Conservation (phyloP, 805 yeast genomes). For the Zygotorulaspora chibaensis region DNA sequence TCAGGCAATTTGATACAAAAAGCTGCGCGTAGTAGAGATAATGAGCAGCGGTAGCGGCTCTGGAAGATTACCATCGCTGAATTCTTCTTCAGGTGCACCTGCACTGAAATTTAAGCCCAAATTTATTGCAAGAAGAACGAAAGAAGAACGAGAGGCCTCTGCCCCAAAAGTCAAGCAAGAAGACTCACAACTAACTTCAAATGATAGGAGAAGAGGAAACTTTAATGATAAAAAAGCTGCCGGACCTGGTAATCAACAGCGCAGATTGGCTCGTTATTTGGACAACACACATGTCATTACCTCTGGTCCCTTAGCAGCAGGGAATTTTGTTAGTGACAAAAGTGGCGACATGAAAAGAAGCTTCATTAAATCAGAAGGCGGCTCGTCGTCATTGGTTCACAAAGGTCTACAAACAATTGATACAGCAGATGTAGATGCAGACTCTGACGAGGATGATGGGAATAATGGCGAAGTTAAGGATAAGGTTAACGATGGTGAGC, state of each 20-base stretch:
- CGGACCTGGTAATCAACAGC: conserved; percentile 19
- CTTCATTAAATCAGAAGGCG: conserved; percentile 23
- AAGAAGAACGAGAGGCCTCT: conserved; percentile 76
- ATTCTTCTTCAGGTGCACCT: conserved; percentile 37
- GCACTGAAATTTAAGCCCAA: conserved; percentile 79
- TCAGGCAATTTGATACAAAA: background rate
- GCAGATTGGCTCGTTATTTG: conserved; percentile 30
- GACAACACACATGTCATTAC: conserved; percentile 57
- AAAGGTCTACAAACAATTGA: conserved; percentile 24
- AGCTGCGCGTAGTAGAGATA: conserved; percentile 8
- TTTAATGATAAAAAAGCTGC: conserved; percentile 15
- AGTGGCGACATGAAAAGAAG: conserved; percentile 23
- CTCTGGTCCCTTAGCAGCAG: conserved; percentile 70
- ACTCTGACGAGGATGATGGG: conserved; percentile 39
- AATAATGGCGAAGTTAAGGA: conserved; percentile 21
- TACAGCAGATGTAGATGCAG: conserved; percentile 32
- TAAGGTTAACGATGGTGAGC: conserved; percentile 35
- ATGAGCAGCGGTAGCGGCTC: conserved; percentile 20
- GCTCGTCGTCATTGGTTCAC: conserved; percentile 22
- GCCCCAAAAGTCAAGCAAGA: conserved; percentile 51
- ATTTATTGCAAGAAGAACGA: conserved; percentile 74
- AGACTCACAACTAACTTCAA: conserved; percentile 13
- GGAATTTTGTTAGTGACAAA: conserved; percentile 37
- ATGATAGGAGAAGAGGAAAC: conserved; percentile 18
- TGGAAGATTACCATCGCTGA: conserved; percentile 36